Evolutionary conservation across 2,329 filamentous ascomycete genomes (phyloP), one percentile per base, ranked within the genome.

Genomic region (Fusarium sp.): DNA sequence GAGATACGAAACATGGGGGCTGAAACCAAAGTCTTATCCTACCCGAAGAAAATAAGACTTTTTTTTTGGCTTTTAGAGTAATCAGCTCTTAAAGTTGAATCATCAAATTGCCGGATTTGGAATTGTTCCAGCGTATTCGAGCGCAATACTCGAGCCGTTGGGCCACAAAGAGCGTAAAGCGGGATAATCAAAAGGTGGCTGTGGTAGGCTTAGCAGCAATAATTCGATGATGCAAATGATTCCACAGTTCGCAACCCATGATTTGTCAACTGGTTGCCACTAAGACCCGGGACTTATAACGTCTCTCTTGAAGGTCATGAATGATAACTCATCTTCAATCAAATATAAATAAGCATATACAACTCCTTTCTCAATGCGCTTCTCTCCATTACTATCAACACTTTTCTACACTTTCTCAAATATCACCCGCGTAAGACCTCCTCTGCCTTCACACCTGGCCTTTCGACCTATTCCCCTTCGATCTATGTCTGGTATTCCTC

Each of bases 401-500:
- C 78, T 90, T 67, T 76, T 87, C 73, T 86, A 84, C 78, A 83
- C 84, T 9, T 78, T 89, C 68, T 87, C 86, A 69, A 84, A 81
- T 75, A 80, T 87, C 47, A 83, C 83, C 52, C 83, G 83, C 62
- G 76, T 79, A 61, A 80, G 79, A 76, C 76, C 80, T 69, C 76
- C 78, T 55, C 67, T 79, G 52, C 67, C 62, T 48, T 72, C 66
- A 70, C 71, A 72, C 75, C 54, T 74, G 65, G 66, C 73, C 44
- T 73, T 76, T 32, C 80, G 74, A 69, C 79, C 72, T 58, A 71
- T 74, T 60, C 81, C 73, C 68, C 76, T 81, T 58, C 82, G 79
- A 66, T 92, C 93, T 77, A 94, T 96, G 90, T 91, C 94, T 60
- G 89, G 88, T 4, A 92, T 97, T 78, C 93, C 95, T 3, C 94